A percentile compares a stretch with the other conserved stretches of the same genome.
Conservation (phyloP, 495 filamentous ascomycete genomes). For the Penicillium macrosclerotiorum region DNA sequence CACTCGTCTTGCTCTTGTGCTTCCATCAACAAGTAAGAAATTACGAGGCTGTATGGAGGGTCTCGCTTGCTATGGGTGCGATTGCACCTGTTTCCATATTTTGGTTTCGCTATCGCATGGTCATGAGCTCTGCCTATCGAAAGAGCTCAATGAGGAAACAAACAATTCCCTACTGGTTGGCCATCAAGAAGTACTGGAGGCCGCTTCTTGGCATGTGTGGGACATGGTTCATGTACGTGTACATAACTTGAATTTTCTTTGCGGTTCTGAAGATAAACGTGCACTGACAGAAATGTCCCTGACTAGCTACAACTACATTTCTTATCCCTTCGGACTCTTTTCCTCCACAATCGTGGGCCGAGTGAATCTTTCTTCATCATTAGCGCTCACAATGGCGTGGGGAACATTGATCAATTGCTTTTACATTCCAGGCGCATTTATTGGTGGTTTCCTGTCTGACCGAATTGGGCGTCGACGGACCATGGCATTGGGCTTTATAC, state of each 20-base stretch:
- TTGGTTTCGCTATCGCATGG: slow-evolving; percentile 39
- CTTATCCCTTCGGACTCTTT: slow-evolving; percentile 39
- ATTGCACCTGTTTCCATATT: slow-evolving; percentile 36
- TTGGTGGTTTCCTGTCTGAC: slow-evolving; percentile 67
- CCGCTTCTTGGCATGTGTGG: slow-evolving; percentile 31
- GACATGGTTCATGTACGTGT: slow-evolving; percentile 37
- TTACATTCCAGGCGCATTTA: slow-evolving; percentile 72
- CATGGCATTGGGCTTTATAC: slow-evolving; percentile 56
- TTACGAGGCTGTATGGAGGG: slow-evolving; percentile 33
- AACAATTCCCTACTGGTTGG: slow-evolving; percentile 29
- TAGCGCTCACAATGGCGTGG: slow-evolving; percentile 68
- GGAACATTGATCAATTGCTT: slow-evolving; percentile 76
- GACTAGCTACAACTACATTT: slow-evolving; percentile 39
- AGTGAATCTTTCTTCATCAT: slow-evolving; percentile 34
- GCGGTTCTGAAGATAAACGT: neutral
- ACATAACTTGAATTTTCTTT: too few relatives aligned
- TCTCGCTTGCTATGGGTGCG: slow-evolving; percentile 30
- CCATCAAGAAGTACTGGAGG: slow-evolving; percentile 38
- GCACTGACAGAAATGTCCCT: neutral
- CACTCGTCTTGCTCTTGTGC: slow-evolving; percentile 25
- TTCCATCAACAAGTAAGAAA: slow-evolving; percentile 26
- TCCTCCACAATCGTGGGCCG: slow-evolving; percentile 41
- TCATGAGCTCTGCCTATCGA: slow-evolving; percentile 61
- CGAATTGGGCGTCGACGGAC: slow-evolving; percentile 64
- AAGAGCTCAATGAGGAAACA: slow-evolving; percentile 58